Evolutionary conservation across 768 basidiomycete species (phyloP), one percentile per base, ranked within the genome.

Genomic region (Rhodotorula paludigena): DNA sequence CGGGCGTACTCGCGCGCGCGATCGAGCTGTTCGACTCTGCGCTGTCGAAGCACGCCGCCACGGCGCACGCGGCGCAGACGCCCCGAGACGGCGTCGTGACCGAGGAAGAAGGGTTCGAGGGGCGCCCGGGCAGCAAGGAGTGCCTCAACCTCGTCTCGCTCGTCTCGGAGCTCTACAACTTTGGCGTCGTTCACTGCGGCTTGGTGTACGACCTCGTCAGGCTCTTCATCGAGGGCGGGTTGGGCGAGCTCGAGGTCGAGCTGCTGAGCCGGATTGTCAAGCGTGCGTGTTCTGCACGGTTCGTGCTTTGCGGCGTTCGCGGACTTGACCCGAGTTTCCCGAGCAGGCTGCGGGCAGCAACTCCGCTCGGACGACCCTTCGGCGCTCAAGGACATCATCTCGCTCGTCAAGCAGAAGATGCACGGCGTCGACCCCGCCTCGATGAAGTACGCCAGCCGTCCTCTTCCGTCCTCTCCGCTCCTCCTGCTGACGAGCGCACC

Each of bases 131-230:
- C 11, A 89, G 91, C 38, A 99, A 98, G 79, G 90, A 94, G 76
- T 86, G 86, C 71, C 86, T 88, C 16, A 98, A 99, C 77, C 79
- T 99, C 41, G 83, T 94, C 48, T 85, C 90, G 2, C 83, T 98
- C 32, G 79, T 97, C 30, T 89, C 91, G 4, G 92, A 97, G 76
- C 80, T 99, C 28, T 98, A 97, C 81, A 97, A 97, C 77, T 92
- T 97, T 76, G 89, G 92, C 79, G 90, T 97, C 32, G 84, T 98
- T 60, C 90, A 90, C 5, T 90, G 86, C 63, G 80, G 87, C 18
- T 82, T 98, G n/a, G 80, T 97, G 54, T 98, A 92, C 78, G 96
- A 97, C 76, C 77, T 97, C 55, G 87, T 98, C 71, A 86, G 89
- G 14, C 81, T 82, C 21, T 82, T 98, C 53, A 81, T 98, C 54